Conservation (phyloP, 768 basidiomycete species). For the Rhodotorula taiwanensis region DNA sequence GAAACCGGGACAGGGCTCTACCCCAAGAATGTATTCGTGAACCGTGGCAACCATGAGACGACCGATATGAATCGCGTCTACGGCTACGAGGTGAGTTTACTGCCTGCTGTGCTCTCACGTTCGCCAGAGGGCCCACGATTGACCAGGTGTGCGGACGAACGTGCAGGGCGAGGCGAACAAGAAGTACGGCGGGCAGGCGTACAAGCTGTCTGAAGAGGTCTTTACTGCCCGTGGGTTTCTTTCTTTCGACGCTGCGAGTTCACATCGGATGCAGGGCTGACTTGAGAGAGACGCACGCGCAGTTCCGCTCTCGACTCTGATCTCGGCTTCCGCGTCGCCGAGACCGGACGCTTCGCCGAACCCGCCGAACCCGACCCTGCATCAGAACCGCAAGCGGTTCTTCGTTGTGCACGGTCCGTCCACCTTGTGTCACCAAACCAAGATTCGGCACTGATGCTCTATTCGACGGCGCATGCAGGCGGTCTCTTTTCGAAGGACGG, state of each 20-base stretch:
- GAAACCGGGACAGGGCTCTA: conserved; percentile 62
- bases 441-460: background rate
- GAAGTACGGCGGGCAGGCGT: conserved; percentile 55
- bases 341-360: conserved; percentile 46
- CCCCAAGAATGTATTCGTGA: conserved; percentile 81
- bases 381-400: conserved; percentile 73
- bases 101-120: background rate
- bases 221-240: conserved; percentile 66
- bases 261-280: no score
- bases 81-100: conserved; percentile 60
- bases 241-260: no score
- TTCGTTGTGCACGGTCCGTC: conserved; percentile 68
- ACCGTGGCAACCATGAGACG: conserved; percentile 93
- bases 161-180: conserved; percentile 66
- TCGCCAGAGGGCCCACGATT: no score
- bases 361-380: conserved; percentile 61
- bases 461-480: conserved; percentile 50
- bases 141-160: no score
- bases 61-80: conserved; percentile 88
- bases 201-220: conserved; percentile 80
- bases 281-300: no score
- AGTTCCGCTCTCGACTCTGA: conserved; percentile 86
- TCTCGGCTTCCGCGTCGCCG: conserved; percentile 63
- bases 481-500: conserved; percentile 92
- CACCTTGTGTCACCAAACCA: background rate